Percentiles rank a stretch among this genome's conserved stretches.
phyloP scores from a whole-genome alignment of 352 stramenopile species.

The Phytophthora boehmeriae region DNA sequence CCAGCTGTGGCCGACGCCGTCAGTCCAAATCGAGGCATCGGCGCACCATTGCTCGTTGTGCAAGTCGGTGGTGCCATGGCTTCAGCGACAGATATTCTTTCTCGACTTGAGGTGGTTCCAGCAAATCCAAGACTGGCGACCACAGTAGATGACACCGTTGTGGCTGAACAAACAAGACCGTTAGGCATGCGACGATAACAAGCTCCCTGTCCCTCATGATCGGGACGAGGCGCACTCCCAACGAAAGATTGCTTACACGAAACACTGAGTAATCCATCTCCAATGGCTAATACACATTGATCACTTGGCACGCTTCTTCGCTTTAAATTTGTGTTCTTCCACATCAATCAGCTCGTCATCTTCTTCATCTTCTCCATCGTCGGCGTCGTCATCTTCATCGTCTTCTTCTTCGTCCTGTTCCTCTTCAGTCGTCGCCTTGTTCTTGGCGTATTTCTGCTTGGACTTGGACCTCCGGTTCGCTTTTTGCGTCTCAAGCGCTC shows the following conservation, averaged over 20 bases:
- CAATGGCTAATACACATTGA: no score
- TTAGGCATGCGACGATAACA: no score
- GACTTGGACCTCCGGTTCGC: slow-evolving; percentile 52
- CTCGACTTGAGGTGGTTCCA: no score
- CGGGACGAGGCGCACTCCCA: no score
- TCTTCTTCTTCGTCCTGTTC: slow-evolving; percentile 23
- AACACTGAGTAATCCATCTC: no score
- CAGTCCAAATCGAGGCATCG: slow-evolving; percentile 31
- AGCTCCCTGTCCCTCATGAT: no score
- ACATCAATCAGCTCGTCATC: slow-evolving; percentile 23
- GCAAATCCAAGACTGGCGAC: no score
- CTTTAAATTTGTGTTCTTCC: slow-evolving; percentile 37
- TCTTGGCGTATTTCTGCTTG: slow-evolving; percentile 47
- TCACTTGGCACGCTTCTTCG: no score
- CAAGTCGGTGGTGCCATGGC: slow-evolving; percentile 30
- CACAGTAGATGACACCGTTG: no score
- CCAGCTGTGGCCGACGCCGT: slow-evolving; percentile 36
- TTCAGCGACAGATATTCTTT: no score
- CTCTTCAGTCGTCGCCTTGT: not conserved
- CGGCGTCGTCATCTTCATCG: slow-evolving; percentile 9
- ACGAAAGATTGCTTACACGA: no score
- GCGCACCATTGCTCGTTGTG: slow-evolving; percentile 38
- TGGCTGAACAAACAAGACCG: no score
- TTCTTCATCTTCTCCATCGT: slow-evolving; percentile 13
- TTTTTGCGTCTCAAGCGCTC: slow-evolving; percentile 73